Base-by-base conservation (phyloP, 202 grass and related monocot species). In the Setaria viridis region DNA sequence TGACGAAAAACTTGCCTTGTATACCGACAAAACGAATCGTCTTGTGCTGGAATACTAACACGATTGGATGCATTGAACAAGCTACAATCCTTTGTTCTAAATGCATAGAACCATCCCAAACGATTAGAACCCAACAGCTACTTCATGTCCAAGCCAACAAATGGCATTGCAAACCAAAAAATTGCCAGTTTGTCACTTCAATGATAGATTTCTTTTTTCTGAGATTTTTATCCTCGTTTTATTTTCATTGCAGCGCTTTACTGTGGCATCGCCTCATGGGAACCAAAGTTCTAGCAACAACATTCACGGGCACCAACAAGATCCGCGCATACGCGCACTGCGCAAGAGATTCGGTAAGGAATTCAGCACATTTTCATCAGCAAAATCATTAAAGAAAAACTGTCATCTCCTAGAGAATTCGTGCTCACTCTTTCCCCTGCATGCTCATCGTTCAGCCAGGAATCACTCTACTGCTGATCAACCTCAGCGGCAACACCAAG, bases 241-340 rank as follows among this genome's bases (percentile, higher is more conserved):
- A 25, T 19, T 43, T 30, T 35, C 11, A 35, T n/a, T 67, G 51
- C 74, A 96, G 93, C 70, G 97, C 97, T 88, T 85, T 99, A 15
- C 82, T 99, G 39, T 99, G 97, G 97, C 92, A 99, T 81, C 93
- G 93, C 29, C 84, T 99, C n/a, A 99, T 99, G 97, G 97, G 97
- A 29, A 88, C 73, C 21, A 90, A 88, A 19, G 97, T 94, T 62
- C 87, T 99, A 2, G 80, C 85, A 3, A 80, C 87, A 9, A 93
- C 77, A 64, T 91, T 96, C 85, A 91, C 50, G 0, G 93, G 92
- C 30, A 92, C 88, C 17, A 88, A 91, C 72, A 99, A 78, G 72
- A 69, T 96, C 7, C 87, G 97, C 1, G 65, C 93, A 34, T 96
- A 94, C n/a, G 88, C 92, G 0, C 97, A 99, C 69, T 96, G 97